These are phyloP conservation scores for Solanum chmielewskii DNA, from an alignment of 257 asterid species.

Conservation along the genomic window DNA sequence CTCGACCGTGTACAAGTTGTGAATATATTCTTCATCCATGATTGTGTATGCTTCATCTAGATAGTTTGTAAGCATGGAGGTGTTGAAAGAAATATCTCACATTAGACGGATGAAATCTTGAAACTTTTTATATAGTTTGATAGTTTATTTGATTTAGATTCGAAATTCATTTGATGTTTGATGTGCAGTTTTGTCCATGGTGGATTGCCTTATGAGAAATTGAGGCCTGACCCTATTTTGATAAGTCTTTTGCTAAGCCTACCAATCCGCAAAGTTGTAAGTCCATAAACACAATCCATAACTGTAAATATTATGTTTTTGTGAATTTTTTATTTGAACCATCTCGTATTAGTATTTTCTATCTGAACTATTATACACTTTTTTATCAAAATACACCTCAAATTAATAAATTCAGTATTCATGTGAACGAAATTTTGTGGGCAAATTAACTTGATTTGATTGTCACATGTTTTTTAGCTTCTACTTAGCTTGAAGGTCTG, in stretches of 20 bases:
- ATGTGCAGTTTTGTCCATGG: slow-evolving; percentile 77
- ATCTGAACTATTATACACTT: too few relatives aligned
- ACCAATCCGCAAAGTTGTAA: slow-evolving; percentile 75
- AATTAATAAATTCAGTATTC: background rate
- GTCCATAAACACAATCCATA: slow-evolving; percentile 1
- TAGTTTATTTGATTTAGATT: background rate
- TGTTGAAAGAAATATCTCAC: background rate
- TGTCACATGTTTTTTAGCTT: too few relatives aligned
- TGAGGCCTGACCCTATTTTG: slow-evolving; percentile 80
- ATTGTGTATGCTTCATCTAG: background rate
- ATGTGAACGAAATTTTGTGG: background rate
- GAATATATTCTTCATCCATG: background rate
- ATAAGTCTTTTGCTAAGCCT: slow-evolving; percentile 64
- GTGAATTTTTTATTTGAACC: too few relatives aligned
- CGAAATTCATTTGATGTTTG: background rate
- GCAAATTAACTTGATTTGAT: too few relatives aligned
- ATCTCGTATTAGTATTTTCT: too few relatives aligned
- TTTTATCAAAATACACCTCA: background rate
- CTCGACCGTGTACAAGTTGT: background rate
- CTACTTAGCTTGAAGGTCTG: background rate
- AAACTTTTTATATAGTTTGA: background rate
- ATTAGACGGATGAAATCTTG: background rate
- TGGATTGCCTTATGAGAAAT: slow-evolving; percentile 75
- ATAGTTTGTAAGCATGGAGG: background rate
- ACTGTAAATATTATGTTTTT: background rate